Base-by-base conservation (phyloP, 805 yeast genomes). In the Kodamaea leandrae region DNA sequence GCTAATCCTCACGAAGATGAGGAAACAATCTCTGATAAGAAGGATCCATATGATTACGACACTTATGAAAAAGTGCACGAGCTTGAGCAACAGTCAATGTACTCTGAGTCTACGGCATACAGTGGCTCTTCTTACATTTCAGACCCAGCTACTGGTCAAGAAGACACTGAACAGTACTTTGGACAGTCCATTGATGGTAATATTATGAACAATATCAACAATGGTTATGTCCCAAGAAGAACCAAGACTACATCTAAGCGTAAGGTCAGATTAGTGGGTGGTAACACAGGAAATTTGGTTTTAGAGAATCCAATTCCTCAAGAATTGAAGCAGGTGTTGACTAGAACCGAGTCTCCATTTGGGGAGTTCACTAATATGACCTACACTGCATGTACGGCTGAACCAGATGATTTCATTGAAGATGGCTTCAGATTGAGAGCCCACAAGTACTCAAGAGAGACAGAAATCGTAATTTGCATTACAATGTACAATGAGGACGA, bases 401-500 rank as follows among this genome's bases (percentile, higher is more conserved):
- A 85, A 42, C 96, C 99, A 2, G 93, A 90, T 62, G 83, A 85
- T 25, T 93, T 86, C 57, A 77, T 78, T 13, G 72, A 68, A 3
- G 78, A 77, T 36, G 98, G 98, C 0, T 93, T 90, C 63, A 82
- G 90, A 2, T 67, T 93, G 37, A 77, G 99, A 52, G 85, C 95
- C 6, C 83, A 87, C 5, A 91, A 87, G 48, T 77, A 80, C 58
- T 87, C 86, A 50, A 80, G 99, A 58, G 96, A 89, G 54, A 91
- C 93, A 20, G 98, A 95, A 64, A 68, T 93, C 27, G 89, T 86
- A 33, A 78, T 93, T 38, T 90, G 98, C 64, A 79, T 93, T 50
- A 93, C 99, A 23, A 91, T 93, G 98, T 93, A 91, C 68, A 93
- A 93, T 56, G 99, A 93, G 65, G 95, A 87, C 61, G 96, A 90